These are phyloP conservation scores for Monosporascus sp. DNA, from an alignment of 2,329 filamentous ascomycete species.

Conservation along the genomic window DNA sequence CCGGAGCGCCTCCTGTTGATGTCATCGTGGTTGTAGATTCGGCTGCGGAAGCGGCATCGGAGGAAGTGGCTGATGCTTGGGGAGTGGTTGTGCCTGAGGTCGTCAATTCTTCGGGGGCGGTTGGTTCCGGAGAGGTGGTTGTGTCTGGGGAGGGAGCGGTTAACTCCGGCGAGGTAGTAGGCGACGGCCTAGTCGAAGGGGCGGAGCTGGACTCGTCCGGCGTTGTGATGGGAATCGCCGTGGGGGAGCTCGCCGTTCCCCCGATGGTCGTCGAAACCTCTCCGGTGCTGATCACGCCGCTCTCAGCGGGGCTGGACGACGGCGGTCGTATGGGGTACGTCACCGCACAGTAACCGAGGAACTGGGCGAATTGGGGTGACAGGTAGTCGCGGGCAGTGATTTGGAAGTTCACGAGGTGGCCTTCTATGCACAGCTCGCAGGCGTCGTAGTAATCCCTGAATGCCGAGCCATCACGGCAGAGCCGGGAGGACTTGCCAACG, in stretches of 20 bases:
- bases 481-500: slow-evolving; percentile 39
- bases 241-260: slow-evolving; percentile 9
- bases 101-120: slow-evolving; percentile 1
- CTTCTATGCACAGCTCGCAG: slow-evolving; percentile 41
- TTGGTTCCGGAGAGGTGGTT: slow-evolving; percentile 7
- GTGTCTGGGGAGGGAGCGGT: slow-evolving; percentile 5
- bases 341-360: slow-evolving; percentile 38
- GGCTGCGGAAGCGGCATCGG: background rate
- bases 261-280: slow-evolving; percentile 13
- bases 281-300: slow-evolving; percentile 9
- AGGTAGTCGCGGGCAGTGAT: slow-evolving; percentile 30
- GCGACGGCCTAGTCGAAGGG: slow-evolving; percentile 2
- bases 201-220: slow-evolving; percentile 8
- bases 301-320: slow-evolving; percentile 3
- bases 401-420: slow-evolving; percentile 20
- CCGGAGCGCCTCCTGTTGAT: slow-evolving; percentile 2
- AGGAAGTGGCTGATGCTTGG: background rate
- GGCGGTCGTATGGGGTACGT: background rate
- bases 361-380: slow-evolving; percentile 37
- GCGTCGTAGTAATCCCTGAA: slow-evolving; percentile 33
- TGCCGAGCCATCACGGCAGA: slow-evolving; percentile 39
- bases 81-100: background rate
- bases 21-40: background rate
- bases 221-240: slow-evolving; percentile 6
- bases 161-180: slow-evolving; percentile 2